Evolutionary conservation across 495 filamentous ascomycete genomes (phyloP).

Genomic region (Aspergillus avenaceus): DNA sequence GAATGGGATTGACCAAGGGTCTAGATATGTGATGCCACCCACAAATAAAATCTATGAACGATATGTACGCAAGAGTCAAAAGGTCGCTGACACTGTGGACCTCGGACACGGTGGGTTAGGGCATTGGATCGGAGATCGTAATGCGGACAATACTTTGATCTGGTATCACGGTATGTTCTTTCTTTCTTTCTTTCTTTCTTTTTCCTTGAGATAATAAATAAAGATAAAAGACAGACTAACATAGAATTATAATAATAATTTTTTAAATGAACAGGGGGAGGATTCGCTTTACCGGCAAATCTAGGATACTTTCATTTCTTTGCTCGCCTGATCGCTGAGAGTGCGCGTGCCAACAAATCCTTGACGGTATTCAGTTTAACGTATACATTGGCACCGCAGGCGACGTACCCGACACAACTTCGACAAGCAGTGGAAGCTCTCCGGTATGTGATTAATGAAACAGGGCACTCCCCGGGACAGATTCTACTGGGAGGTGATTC

Average conservation of each 20-base stretch:
- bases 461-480: slow-evolving; percentile 34
- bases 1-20: no score
- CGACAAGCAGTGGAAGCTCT: slow-evolving; percentile 51
- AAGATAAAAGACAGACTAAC: no score
- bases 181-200: no score
- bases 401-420: slow-evolving; percentile 57
- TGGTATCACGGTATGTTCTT: slow-evolving; percentile 53
- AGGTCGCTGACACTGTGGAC: slow-evolving; percentile 43
- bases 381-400: slow-evolving; percentile 57
- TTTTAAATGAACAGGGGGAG: slow-evolving; percentile 60
- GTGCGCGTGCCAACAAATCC: slow-evolving; percentile 31
- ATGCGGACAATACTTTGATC: slow-evolving; percentile 51
- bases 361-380: slow-evolving; percentile 49
- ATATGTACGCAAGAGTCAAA: slow-evolving; percentile 37
- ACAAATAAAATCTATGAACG: slow-evolving; percentile 47
- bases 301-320: slow-evolving; percentile 52
- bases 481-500: slow-evolving; percentile 61
- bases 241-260: no score
- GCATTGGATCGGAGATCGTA: slow-evolving; percentile 55
- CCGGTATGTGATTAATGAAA: slow-evolving; percentile 45
- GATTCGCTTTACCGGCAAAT: slow-evolving; percentile 50
- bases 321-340: slow-evolving; percentile 35
- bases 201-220: no score
- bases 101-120: slow-evolving; percentile 50
- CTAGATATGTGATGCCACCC: slow-evolving; percentile 25